Evolutionary conservation across 2,329 filamentous ascomycete species (phyloP).

Genomic region (Thermothelomyces thermophilus): DNA sequence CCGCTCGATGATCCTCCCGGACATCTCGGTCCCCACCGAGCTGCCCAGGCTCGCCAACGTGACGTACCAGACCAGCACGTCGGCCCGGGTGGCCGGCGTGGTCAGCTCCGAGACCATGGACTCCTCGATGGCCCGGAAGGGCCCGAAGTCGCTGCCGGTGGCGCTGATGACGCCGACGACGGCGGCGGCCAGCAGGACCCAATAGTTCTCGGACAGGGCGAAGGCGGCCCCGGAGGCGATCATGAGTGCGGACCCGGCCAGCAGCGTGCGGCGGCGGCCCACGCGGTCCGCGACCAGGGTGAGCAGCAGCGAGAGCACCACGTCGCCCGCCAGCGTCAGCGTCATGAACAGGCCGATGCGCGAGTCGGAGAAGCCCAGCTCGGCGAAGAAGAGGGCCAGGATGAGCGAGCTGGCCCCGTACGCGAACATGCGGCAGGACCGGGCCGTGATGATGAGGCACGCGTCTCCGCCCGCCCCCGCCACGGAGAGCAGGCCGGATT

Average conservation of each 20-base stretch:
- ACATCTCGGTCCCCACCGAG: conserved; percentile 46
- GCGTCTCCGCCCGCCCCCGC: conserved; percentile 43
- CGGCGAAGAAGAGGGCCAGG: conserved; percentile 54
- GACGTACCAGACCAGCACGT: conserved; percentile 63
- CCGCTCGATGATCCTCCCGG: conserved; percentile 45
- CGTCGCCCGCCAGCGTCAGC: conserved; percentile 55
- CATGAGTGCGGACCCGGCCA: conserved; percentile 51
- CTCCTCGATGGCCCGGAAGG: conserved; percentile 62
- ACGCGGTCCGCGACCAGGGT: conserved; percentile 54
- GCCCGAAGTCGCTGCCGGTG: conserved; percentile 59
- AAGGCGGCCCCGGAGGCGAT: conserved; percentile 49
- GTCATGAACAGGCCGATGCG: conserved; percentile 60
- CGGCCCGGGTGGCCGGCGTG: conserved; percentile 44
- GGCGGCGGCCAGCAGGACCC: conserved; percentile 51
- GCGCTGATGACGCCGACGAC: conserved; percentile 56
- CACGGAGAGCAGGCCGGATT: conserved; percentile 44
- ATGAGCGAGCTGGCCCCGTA: conserved; percentile 56
- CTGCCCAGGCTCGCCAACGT: conserved; percentile 47
- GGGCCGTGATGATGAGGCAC: conserved; percentile 46
- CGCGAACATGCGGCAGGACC: conserved; percentile 54
- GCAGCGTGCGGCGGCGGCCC: conserved; percentile 48
- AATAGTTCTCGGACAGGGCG: conserved; percentile 49
- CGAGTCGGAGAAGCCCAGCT: conserved; percentile 48
- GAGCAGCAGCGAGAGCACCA: conserved; percentile 49
- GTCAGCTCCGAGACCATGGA: conserved; percentile 57